phyloP scores from a whole-genome alignment of 192 early-diverging fungal species.

The Anaeromyces robustus region DNA sequence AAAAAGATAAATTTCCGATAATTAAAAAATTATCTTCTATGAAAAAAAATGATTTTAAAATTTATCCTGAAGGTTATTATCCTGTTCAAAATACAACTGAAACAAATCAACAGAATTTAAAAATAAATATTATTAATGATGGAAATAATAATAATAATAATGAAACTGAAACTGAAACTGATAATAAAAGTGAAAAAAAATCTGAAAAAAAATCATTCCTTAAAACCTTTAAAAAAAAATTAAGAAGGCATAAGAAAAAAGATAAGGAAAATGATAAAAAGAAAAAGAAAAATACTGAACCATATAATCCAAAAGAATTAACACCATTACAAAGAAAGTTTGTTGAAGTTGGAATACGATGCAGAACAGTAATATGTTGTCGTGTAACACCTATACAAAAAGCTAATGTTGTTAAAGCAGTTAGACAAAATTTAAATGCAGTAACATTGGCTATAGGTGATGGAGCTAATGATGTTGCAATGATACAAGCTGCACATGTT shows the following conservation, averaged over 20 bases:
- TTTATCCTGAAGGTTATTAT: not conserved
- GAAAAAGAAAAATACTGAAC: not conserved
- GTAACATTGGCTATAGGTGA: conserved; percentile 35
- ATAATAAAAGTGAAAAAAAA: no score
- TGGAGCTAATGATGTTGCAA: conserved; percentile 45
- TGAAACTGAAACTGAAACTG: no score
- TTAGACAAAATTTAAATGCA: conserved; percentile 14
- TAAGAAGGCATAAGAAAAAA: not conserved
- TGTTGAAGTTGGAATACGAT: not conserved
- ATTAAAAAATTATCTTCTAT: not conserved
- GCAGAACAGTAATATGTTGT: conserved; percentile 23
- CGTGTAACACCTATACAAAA: conserved; percentile 43
- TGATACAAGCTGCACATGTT: conserved; percentile 29
- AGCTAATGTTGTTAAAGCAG: conserved; percentile 15
- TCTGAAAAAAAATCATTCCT: no score
- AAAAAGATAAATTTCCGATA: not conserved
- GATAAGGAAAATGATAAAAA: not conserved
- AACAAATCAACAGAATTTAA: no score
- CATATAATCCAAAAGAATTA: not conserved
- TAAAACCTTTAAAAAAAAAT: no score
- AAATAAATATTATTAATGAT: no score
- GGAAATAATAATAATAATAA: not conserved
- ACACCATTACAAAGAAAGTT: not conserved
- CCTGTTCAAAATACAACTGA: not conserved
- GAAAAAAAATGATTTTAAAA: not conserved